Percentiles rank a stretch among this genome's conserved stretches.
phyloP scores from a whole-genome alignment of 2,329 filamentous ascomycete genomes.

The Cyphellophora attinorum region DNA sequence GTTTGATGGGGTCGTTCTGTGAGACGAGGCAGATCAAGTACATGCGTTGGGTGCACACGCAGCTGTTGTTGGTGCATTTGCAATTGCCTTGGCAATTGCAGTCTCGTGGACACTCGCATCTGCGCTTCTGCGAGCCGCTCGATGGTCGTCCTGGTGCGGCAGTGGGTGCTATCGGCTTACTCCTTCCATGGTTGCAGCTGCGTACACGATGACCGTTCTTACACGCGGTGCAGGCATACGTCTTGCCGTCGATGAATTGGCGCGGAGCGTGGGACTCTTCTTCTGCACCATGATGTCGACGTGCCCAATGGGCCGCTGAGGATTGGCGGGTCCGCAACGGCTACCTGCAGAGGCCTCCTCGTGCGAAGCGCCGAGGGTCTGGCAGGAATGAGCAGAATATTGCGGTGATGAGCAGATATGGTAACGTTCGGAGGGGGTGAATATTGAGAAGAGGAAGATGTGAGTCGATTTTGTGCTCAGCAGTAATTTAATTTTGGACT shows the following conservation, averaged over 20 bases:
- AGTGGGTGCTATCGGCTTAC: constrained; percentile 15
- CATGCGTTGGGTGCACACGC: constrained; percentile 15
- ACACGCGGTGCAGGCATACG: constrained; percentile 18
- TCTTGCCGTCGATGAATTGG: constrained; percentile 17
- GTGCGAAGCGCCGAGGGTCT: neutral
- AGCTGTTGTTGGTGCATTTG: constrained; percentile 14
- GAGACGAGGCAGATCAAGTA: constrained; percentile 14
- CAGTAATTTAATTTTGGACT: too few species aligned
- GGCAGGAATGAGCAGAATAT: constrained; percentile 1
- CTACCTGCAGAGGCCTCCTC: neutral
- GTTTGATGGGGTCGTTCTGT: constrained; percentile 6
- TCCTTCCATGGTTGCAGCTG: constrained; percentile 17
- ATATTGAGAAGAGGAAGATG: too few species aligned
- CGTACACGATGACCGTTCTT: constrained; percentile 18
- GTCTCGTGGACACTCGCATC: constrained; percentile 15
- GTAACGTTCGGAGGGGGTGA: too few species aligned
- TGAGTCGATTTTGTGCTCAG: too few species aligned
- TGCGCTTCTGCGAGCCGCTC: constrained; percentile 14
- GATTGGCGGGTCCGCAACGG: neutral
- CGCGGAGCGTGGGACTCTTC: constrained; percentile 8
- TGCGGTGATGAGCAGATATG: too few species aligned
- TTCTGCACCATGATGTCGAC: neutral
- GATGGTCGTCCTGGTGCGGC: constrained; percentile 17
- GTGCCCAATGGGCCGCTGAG: neutral
- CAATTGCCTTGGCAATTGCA: constrained; percentile 18